Evolutionary conservation across 1,139 yeast genomes (phyloP), one percentile per base, ranked within the genome.

Genomic region (Taphrina wiesneri): DNA sequence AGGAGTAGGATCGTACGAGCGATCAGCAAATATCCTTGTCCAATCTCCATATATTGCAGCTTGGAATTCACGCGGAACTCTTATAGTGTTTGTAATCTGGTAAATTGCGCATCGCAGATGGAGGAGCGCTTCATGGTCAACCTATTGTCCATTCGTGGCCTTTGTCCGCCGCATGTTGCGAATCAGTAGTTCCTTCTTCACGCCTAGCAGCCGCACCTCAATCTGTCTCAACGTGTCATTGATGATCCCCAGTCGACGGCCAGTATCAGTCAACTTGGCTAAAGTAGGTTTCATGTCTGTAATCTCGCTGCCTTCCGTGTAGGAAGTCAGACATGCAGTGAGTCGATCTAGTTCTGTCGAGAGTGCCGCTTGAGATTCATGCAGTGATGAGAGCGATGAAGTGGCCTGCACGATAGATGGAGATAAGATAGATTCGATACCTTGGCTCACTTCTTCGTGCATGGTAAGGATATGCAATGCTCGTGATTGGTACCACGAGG

Each of bases 391-490:
- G 25, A 54, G 32, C 3, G 59, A 21, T 17, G 59, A 39, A 21
- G 49, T 41, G 13, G 59, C 28, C 11, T 54, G 28, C 2, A 32
- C 34, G 19, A 54, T 41, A 7, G 49, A 9, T 11, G 59, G 47
- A 21, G 59, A 28, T 23, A 54, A 17, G 7, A 41, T n/a, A 6
- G 59, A 23, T 25, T 54, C 26, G 32, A 54, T 17, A 1, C 59
- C 59, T 9, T 52, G 56, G 28, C 56, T 52, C 25, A 34, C 45
- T 54, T 54, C 59, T 21, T 36, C 54, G 36, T 49, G 54, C 54
- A 49, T 49, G 17, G 2, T 17, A 7, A 17, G n/a, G n/a, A n/a
- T n/a, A n/a, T n/a, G n/a, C n/a, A n/a, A n/a, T n/a, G n/a, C n/a
- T n/a, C n/a, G n/a, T n/a, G n/a, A n/a, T n/a, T n/a, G n/a, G n/a